phyloP scores from a whole-genome alignment of 176 grass and related monocot species.

The maize (Zea mays) region Zm-B73-REFERENCE-NAM-5.0 NC_050099.1:162471501-162472000 shows the following conservation, averaged over 20 bases:
- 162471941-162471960: not conserved
- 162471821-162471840: conserved; percentile 93
- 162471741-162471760: not conserved
- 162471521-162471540: no score
- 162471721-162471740: conserved; percentile 17
- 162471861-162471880: conserved; percentile 80
- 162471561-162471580: conserved; percentile 66
- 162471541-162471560: not conserved
- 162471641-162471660: conserved; percentile 94
- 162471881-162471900: conserved; percentile 63
- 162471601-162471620: conserved; percentile 79
- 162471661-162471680: conserved; percentile 99
- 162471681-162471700: conserved; percentile 48
- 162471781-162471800: conserved; percentile 10
- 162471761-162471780: not conserved
- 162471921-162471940: not conserved
- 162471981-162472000: no score
- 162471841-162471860: conserved; percentile 95
- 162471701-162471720: conserved; percentile 15
- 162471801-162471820: conserved; percentile 87
- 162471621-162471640: conserved; percentile 81
- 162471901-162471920: conserved; percentile 8
- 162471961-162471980: not conserved
- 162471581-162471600: conserved; percentile 85
- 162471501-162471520: no score